These are phyloP conservation scores for Myrmaecium sp. DNA, from an alignment of 2,329 filamentous ascomycete genomes.

Conservation along the genomic window DNA sequence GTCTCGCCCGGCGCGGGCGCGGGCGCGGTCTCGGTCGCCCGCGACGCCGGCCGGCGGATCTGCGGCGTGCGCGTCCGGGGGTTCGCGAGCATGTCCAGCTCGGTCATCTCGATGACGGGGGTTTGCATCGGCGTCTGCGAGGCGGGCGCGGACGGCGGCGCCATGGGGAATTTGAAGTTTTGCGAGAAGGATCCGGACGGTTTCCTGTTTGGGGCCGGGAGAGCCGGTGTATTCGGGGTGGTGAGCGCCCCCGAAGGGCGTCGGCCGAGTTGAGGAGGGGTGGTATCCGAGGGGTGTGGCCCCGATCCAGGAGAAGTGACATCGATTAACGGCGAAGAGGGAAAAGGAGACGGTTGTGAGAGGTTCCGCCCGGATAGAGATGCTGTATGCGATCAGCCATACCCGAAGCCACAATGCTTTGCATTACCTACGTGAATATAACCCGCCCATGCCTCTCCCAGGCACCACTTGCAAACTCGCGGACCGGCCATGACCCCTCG, in stretches of 20 bases:
- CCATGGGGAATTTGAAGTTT: slow-evolving; percentile 41
- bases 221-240: slow-evolving; percentile 23
- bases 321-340: too few species aligned
- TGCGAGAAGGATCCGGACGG: slow-evolving; percentile 25
- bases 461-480: slow-evolving; percentile 64
- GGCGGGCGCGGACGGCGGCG: slow-evolving; percentile 8
- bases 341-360: too few species aligned
- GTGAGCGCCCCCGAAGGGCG: slow-evolving; percentile 15
- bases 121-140: slow-evolving; percentile 3
- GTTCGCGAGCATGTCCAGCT: slow-evolving; percentile 1
- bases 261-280: slow-evolving; percentile 11
- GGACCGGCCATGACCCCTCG: slow-evolving; percentile 55
- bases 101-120: slow-evolving; percentile 4
- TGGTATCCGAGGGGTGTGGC: too few species aligned
- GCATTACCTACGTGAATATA: slow-evolving; percentile 15
- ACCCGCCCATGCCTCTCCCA: slow-evolving; percentile 14
- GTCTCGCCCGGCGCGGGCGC: slow-evolving; percentile 37
- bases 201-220: slow-evolving; percentile 20
- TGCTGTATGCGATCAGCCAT: too few species aligned
- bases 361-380: too few species aligned
- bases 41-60: background rate
- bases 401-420: too few species aligned
- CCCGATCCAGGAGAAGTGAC: too few species aligned
- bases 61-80: slow-evolving; percentile 1
- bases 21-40: background rate